These are phyloP conservation scores for Acrodontium crateriforme DNA, from an alignment of 2,329 filamentous ascomycete species.

Conservation along the genomic window DNA sequence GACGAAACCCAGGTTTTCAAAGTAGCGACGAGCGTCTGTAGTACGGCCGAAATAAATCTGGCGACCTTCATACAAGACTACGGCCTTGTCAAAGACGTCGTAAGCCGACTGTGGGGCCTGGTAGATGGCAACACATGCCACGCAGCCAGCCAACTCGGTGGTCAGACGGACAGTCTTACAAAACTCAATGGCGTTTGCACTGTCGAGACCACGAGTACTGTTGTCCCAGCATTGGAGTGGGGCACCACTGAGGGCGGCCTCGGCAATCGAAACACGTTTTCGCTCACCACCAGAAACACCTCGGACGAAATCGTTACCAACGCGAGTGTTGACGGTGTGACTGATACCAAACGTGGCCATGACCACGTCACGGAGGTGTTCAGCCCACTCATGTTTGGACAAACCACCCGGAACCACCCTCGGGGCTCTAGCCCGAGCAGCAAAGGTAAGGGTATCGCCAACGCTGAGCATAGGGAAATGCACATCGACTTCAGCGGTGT, in stretches of 20 bases:
- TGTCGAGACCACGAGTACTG: constrained; percentile 59
- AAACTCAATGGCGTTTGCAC: constrained; percentile 63
- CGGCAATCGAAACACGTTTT: constrained; percentile 69
- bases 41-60: constrained; percentile 59
- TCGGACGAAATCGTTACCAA: constrained; percentile 62
- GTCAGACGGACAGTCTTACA: constrained; percentile 55
- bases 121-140: constrained; percentile 60
- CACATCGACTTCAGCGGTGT: constrained; percentile 72
- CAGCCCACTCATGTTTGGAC: constrained; percentile 39
- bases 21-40: constrained; percentile 52
- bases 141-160: constrained; percentile 52
- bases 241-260: constrained; percentile 54
- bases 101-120: constrained; percentile 57
- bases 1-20: constrained; percentile 56
- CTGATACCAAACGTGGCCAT: constrained; percentile 65
- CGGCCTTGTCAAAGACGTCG: constrained; percentile 55
- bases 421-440: constrained; percentile 55
- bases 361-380: constrained; percentile 54
- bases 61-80: constrained; percentile 53
- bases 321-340: constrained; percentile 58
- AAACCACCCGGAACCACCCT: constrained; percentile 47
- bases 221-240: constrained; percentile 63
- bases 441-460: constrained; percentile 66
- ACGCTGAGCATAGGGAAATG: constrained; percentile 68
- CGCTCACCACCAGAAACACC: constrained; percentile 64